phyloP scores from a whole-genome alignment of 495 filamentous ascomycete species.

The Aspergillus sclerotioniger region DNA sequence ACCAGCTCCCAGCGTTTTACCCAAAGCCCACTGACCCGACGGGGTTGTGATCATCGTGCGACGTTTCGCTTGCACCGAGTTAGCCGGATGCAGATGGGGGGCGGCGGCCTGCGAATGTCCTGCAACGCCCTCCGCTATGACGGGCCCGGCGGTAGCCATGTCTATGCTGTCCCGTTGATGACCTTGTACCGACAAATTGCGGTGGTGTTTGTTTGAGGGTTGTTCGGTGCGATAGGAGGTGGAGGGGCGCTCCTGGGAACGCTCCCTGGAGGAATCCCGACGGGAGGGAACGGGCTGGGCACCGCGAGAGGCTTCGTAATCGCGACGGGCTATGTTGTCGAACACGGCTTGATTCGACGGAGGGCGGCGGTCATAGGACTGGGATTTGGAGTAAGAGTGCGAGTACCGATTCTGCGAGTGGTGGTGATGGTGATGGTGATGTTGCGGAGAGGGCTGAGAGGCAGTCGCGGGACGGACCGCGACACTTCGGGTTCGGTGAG shows the following conservation, averaged over 20 bases:
- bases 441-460: conserved; percentile 35
- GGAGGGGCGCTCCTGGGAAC: conserved; percentile 46
- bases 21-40: conserved; percentile 86
- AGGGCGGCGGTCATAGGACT: conserved; percentile 49
- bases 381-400: conserved; percentile 50
- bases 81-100: conserved; percentile 29
- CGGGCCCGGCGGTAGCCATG: conserved; percentile 48
- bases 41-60: conserved; percentile 80
- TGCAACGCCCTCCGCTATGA: conserved; percentile 38
- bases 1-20: conserved; percentile 95
- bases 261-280: conserved; percentile 54
- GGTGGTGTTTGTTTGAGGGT: conserved; percentile 40
- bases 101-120: conserved; percentile 44
- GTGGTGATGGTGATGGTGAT: conserved; percentile 17
- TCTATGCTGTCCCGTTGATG: conserved; percentile 54
- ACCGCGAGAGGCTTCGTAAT: conserved; percentile 56
- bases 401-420: conserved; percentile 32
- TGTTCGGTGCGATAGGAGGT: conserved; percentile 53
- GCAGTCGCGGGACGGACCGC: conserved; percentile 44
- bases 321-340: conserved; percentile 53
- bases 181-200: conserved; percentile 44
- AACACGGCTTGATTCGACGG: conserved; percentile 52
- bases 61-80: conserved; percentile 57
- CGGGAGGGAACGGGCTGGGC: conserved; percentile 48
- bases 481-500: conserved; percentile 57